Evolutionary conservation across 2,329 filamentous ascomycete species (phyloP).

Genomic region (Alternaria gansuensis): DNA sequence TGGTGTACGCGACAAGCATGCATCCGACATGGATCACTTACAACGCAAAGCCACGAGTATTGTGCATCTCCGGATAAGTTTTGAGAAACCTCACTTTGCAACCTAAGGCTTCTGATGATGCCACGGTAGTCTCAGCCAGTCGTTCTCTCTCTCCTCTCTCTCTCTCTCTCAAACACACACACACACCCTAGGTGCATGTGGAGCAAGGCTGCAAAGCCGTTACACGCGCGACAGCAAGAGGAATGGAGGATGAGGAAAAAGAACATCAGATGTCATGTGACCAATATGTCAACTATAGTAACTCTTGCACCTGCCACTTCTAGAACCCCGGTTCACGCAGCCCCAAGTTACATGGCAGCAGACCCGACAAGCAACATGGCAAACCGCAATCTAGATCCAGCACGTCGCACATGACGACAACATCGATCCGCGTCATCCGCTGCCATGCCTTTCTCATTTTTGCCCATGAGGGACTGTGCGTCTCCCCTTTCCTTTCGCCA

Average conservation of each 20-base stretch:
- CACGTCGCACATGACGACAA: constrained; percentile 1
- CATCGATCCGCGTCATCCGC: constrained; percentile 6
- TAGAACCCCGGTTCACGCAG: neutral
- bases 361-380: constrained; percentile 9
- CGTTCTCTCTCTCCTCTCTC: too few relatives aligned
- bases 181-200: neutral
- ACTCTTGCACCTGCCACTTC: neutral
- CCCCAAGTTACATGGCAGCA: constrained; percentile 6
- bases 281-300: neutral
- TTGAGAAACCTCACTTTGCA: neutral
- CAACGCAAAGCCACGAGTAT: neutral
- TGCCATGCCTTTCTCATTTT: constrained; percentile 25
- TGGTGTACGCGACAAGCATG: neutral
- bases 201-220: neutral
- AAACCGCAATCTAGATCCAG: constrained; percentile 12
- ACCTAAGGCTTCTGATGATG: neutral
- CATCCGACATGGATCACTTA: neutral
- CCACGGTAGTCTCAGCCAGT: neutral
- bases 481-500: neutral
- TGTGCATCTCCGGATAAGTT: neutral
- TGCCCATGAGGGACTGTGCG: constrained; percentile 32
- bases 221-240: neutral
- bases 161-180: neutral
- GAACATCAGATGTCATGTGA: neutral
- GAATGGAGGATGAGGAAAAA: neutral